Evolutionary conservation across 163 green algal species (phyloP), one percentile per base, ranked within the genome.

Genomic region (Volvox carteri): DNA sequence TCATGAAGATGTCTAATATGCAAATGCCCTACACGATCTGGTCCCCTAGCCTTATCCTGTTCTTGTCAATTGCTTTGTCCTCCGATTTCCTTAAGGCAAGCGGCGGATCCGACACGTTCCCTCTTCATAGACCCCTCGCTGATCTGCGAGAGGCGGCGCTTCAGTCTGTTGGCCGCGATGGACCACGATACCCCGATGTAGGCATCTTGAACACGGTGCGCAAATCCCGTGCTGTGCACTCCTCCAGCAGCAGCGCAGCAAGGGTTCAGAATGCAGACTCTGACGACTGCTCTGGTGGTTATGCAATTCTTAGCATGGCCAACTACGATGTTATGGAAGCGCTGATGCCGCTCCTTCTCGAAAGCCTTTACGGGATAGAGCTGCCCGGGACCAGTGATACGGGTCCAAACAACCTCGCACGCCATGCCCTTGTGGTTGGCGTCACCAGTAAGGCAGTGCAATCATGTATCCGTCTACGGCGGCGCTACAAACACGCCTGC

Each of bases 331-430:
- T 52, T 21, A 87, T 87, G 81, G 23, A 79, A 14, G 9, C 21
- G 1, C 33, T 78, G 4, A 35, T 86, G n/a, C 62, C 80, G 18
- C 80, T 70, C n/a, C 83, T 88, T 2, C 68, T 88, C 4, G 48
- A 74, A 14, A 88, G 83, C 83, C 83, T 88, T 23, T 33, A 81
- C 2, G 48, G 68, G 23, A 74, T 88, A 9, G 67, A 74, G 25
- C 77, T 56, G 21, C 50, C 50, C 58, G 18, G 28, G 6, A 14
- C 21, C 8, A 33, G 12, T 0, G 79, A 48, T 5, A 39, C 39
- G 60, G 21, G 3, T 1, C 37, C 28, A 16, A 19, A 56, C 48
- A 19, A 72, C 25, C 83, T 88, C 23, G 44, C 35, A n/a, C 28
- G 25, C 0, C 72, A 89, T 41, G 65, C 84, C 0, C 18, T 67